Conservation (phyloP, 2,329 filamentous ascomycete genomes). For the Penicillium sp. region DNA sequence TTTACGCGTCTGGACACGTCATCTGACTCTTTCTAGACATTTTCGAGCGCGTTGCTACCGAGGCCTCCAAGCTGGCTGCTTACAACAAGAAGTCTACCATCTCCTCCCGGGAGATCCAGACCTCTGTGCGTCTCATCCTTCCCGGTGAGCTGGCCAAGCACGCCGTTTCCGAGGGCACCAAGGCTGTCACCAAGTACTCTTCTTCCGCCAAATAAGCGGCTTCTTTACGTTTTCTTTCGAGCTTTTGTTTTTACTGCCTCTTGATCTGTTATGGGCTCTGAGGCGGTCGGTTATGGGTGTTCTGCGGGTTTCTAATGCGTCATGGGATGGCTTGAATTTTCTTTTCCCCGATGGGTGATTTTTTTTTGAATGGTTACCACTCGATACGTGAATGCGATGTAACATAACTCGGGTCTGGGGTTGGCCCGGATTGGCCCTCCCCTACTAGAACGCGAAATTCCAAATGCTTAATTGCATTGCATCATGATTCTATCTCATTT, state of each 20-base stretch:
- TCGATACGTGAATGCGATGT: conserved; percentile 46
- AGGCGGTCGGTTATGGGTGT: conserved; percentile 48
- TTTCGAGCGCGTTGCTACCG: conserved; percentile 97
- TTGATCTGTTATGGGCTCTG: conserved; percentile 43
- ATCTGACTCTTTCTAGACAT: conserved; percentile 65
- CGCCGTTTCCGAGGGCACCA: conserved; percentile 98
- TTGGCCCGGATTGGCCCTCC: conserved; percentile 32
- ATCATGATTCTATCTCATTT: conserved; percentile 14
- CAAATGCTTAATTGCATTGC: conserved; percentile 34
- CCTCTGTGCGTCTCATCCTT: conserved; percentile 95
- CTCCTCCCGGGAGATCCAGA: conserved; percentile 98
- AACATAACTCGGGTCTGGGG: conserved; percentile 47
- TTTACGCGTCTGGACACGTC: background rate
- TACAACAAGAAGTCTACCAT: conserved; percentile 99
- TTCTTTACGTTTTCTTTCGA: conserved; percentile 57
- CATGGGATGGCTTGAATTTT: conserved; percentile 49
- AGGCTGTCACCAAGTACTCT: conserved; percentile 99
- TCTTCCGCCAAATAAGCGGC: conserved; percentile 92
- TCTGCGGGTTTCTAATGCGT: conserved; percentile 49
- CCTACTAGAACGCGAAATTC: conserved; percentile 40
- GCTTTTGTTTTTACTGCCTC: conserved; percentile 42
- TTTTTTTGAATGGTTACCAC: conserved; percentile 43
- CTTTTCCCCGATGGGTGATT: conserved; percentile 40
- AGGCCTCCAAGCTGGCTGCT: conserved; percentile 97
- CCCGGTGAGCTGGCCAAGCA: conserved; percentile 99